A percentile compares a stretch with the other conserved stretches of the same genome.
These are phyloP conservation scores for Rubus idaeus DNA, from an alignment of 306 rosid species.

Conservation along the genomic window DNA sequence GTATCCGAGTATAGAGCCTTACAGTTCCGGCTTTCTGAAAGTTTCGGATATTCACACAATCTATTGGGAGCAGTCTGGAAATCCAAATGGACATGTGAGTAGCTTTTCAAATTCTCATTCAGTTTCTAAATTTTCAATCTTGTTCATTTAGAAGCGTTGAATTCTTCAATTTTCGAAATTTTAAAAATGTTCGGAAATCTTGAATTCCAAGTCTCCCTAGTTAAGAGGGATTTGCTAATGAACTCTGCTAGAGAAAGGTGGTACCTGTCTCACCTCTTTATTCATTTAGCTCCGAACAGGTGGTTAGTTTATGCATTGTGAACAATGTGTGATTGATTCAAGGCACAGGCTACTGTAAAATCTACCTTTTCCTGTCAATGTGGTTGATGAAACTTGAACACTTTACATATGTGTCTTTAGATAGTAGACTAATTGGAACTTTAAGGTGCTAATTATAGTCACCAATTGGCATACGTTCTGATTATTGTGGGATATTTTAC, in stretches of 20 bases:
- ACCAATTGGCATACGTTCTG: neutral
- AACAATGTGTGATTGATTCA: neutral
- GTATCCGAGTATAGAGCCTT: constrained; percentile 65
- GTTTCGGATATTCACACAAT: constrained; percentile 78
- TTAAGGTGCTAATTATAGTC: neutral
- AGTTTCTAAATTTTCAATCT: neutral
- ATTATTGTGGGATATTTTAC: neutral
- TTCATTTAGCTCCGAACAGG: no score
- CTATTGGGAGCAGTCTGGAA: constrained; percentile 96
- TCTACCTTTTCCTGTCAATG: neutral
- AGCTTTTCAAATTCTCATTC: neutral
- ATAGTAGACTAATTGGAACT: neutral
- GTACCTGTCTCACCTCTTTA: no score
- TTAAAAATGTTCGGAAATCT: neutral
- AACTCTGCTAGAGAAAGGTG: no score
- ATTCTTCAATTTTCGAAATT: neutral
- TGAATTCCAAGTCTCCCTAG: neutral
- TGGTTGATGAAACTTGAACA: neutral
- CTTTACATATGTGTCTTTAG: neutral
- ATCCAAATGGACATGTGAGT: constrained; percentile 84
- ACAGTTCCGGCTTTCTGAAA: constrained; percentile 62
- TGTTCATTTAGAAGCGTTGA: neutral
- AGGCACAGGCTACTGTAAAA: neutral
- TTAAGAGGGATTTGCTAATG: neutral
- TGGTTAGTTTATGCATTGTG: no score